phyloP scores from a whole-genome alignment of 2,329 filamentous ascomycete species.

The Epichloe bromicola region DNA sequence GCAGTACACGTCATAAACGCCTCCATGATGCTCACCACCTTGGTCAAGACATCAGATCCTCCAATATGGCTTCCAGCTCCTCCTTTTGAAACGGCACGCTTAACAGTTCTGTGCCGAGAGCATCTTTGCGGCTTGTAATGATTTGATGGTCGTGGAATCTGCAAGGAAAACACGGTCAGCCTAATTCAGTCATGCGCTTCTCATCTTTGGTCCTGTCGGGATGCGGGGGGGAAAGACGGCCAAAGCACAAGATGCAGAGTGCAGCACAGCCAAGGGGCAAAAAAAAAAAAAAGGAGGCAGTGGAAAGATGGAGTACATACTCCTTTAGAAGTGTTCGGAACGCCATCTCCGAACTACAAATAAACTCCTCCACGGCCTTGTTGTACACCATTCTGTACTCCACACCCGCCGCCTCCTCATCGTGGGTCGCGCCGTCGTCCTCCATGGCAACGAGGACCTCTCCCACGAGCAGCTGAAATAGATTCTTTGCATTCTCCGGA shows the following conservation, averaged over 20 bases:
- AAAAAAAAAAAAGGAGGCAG: neutral
- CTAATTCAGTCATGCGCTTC: neutral
- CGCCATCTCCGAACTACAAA: conserved; percentile 91
- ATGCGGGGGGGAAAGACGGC: too few species aligned
- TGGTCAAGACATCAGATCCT: conserved; percentile 42
- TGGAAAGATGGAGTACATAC: conserved; percentile 29
- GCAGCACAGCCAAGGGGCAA: neutral
- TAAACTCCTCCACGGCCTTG: conserved; percentile 92
- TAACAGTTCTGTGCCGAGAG: conserved; percentile 70
- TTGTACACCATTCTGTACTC: conserved; percentile 89
- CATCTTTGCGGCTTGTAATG: conserved; percentile 79
- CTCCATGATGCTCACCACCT: too few species aligned
- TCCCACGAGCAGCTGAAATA: conserved; percentile 74
- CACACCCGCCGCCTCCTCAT: conserved; percentile 48
- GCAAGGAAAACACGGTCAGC: conserved; percentile 2
- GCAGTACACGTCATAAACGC: neutral
- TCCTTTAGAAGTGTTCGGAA: conserved; percentile 92
- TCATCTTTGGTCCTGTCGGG: too few species aligned
- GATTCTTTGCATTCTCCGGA: conserved; percentile 78
- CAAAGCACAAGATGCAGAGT: neutral
- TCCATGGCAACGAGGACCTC: conserved; percentile 66
- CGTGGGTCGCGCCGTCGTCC: conserved; percentile 35
- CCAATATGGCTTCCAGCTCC: conserved; percentile 77
- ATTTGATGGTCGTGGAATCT: conserved; percentile 96
- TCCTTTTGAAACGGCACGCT: conserved; percentile 77